Conservation (phyloP, 1,284 basidiomycete genomes). For the Tetrapyrgos nigripes region DNA sequence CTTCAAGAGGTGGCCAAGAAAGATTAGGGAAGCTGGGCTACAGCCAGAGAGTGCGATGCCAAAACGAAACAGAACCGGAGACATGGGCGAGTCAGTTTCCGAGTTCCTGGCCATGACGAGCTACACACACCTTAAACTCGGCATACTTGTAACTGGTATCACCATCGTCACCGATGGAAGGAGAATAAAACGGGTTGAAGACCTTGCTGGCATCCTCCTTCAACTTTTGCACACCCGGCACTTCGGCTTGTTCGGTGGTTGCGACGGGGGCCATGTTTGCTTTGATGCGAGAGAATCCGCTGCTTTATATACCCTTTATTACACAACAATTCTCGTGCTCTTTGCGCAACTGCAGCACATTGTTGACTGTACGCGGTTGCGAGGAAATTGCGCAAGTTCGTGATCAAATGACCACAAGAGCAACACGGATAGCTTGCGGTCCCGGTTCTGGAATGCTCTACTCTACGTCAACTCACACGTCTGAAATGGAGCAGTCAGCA, state of each 20-base stretch:
- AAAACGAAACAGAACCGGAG: neutral
- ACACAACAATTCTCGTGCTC: slow-evolving; percentile 7
- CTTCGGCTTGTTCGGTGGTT: slow-evolving; percentile 33
- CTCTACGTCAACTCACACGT: too few species aligned
- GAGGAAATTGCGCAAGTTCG: slow-evolving; percentile 4
- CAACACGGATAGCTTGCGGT: neutral
- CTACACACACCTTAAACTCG: slow-evolving; percentile 61
- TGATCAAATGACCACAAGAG: neutral
- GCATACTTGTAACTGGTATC: slow-evolving; percentile 62
- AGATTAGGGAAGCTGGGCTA: slow-evolving; percentile 72
- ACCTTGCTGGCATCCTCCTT: slow-evolving; percentile 28
- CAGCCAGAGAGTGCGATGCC: slow-evolving; percentile 6
- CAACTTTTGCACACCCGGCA: slow-evolving; percentile 23
- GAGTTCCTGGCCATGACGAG: neutral
- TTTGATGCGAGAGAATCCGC: neutral
- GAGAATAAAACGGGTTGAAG: slow-evolving; percentile 75
- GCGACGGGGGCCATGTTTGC: slow-evolving; percentile 52
- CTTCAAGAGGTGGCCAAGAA: slow-evolving; percentile 67
- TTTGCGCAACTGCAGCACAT: slow-evolving; percentile 8
- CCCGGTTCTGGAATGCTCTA: too few species aligned
- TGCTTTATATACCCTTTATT: neutral
- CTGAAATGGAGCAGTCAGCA: too few species aligned
- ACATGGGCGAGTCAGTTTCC: neutral
- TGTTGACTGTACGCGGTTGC: neutral
- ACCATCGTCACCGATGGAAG: slow-evolving; percentile 54